Evolutionary conservation across 2,329 filamentous ascomycete species (phyloP).

Genomic region (Monosporascus sp.): DNA sequence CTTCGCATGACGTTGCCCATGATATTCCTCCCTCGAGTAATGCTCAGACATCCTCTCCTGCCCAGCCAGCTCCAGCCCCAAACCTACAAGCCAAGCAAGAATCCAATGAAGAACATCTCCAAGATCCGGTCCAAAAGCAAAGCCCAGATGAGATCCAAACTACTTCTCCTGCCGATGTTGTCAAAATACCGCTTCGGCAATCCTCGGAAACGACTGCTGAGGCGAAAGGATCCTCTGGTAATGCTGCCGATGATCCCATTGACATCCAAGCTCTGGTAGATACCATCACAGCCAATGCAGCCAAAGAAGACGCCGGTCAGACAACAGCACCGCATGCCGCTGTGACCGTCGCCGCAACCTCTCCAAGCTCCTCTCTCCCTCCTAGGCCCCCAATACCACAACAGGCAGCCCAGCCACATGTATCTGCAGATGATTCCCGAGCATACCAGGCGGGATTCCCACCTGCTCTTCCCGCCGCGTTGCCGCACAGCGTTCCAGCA

Average conservation of each 20-base stretch:
- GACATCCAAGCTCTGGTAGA: conserved; percentile 24
- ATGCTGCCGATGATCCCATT: conserved; percentile 13
- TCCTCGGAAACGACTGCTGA: conserved; percentile 5
- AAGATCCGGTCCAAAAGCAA: conserved; percentile 14
- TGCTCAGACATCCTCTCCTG: conserved; percentile 12
- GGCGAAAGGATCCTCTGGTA: conserved; percentile 5
- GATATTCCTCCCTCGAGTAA: conserved; percentile 6
- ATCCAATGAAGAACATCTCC: conserved; percentile 5
- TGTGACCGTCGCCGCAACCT: conserved; percentile 16
- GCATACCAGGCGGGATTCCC: conserved; percentile 27
- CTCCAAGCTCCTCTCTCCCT: conserved; percentile 39
- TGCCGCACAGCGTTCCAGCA: conserved; percentile 19
- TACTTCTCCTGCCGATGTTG: conserved; percentile 2
- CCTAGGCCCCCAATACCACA: conserved; percentile 40
- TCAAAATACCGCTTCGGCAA: conserved; percentile 5
- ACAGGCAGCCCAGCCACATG: conserved; percentile 30
- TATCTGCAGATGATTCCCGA: conserved; percentile 17
- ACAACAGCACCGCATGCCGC: conserved; percentile 19
- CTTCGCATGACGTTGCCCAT: conserved; percentile 13
- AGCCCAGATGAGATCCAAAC: conserved; percentile 18
- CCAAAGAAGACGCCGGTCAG: conserved; percentile 23
- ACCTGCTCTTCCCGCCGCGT: conserved; percentile 21
- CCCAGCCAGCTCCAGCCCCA: conserved; percentile 23
- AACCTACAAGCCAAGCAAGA: conserved; percentile 15
- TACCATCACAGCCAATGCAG: conserved; percentile 20